phyloP scores from a whole-genome alignment of 202 grass and related monocot genomes.

The Musa balbisiana region DNA sequence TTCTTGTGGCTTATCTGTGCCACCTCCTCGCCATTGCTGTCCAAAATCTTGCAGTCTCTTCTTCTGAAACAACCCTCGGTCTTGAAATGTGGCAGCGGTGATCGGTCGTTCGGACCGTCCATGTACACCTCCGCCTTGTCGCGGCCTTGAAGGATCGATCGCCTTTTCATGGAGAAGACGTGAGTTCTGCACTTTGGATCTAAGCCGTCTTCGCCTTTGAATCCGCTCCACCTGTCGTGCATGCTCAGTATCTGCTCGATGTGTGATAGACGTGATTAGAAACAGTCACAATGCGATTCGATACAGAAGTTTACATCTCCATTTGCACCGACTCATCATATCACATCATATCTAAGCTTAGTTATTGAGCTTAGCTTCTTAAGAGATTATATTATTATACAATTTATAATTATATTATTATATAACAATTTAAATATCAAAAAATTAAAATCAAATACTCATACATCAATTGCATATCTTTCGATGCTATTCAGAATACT shows the following conservation, averaged over 20 bases:
- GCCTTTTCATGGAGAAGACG: conserved; percentile 50
- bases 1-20: conserved; percentile 18
- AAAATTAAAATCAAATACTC: too few species aligned
- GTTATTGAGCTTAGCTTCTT: too few species aligned
- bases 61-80: conserved; percentile 16
- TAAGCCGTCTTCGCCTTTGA: conserved; percentile 23
- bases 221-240: conserved; percentile 67
- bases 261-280: not conserved
- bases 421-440: too few species aligned
- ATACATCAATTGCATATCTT: too few species aligned
- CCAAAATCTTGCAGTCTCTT: conserved; percentile 23
- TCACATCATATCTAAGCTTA: too few species aligned
- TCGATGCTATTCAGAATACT: too few species aligned
- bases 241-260: conserved; percentile 49
- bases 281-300: not conserved
- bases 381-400: too few species aligned
- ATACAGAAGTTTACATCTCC: not conserved
- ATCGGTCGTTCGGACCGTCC: not conserved
- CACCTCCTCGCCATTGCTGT: conserved; percentile 10
- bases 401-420: too few species aligned
- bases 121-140: conserved; percentile 44
- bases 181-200: conserved; percentile 8
- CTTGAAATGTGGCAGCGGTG: not conserved
- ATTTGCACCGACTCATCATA: too few species aligned
- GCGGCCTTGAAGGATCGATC: conserved; percentile 28